Conservation (phyloP, 306 rosid species). For the Cucurbita argyrosperma region DNA sequence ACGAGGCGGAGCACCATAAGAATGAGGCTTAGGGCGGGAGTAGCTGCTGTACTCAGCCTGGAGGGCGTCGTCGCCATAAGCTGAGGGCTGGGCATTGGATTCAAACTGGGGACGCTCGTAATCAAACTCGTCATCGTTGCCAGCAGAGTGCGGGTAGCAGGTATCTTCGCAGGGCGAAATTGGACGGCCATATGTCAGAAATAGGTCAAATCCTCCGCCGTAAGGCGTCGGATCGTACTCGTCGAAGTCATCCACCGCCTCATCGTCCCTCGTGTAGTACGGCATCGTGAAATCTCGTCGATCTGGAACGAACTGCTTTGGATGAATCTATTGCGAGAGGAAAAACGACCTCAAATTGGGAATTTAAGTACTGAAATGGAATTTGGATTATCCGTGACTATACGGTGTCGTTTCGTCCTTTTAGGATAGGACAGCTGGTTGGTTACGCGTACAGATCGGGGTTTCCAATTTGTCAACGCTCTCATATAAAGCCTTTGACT, state of each 20-base stretch:
- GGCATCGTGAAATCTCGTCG: constrained; percentile 15
- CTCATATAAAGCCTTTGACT: too few relatives aligned
- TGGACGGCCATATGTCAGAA: constrained; percentile 31
- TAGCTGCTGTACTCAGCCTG: constrained; percentile 62
- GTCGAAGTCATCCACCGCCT: constrained; percentile 23
- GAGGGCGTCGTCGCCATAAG: constrained; percentile 54
- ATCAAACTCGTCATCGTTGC: constrained; percentile 31
- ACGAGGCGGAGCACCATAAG: background rate
- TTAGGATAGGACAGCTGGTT: background rate
- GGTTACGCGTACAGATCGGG: background rate
- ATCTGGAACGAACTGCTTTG: background rate
- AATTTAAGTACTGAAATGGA: background rate
- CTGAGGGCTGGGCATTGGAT: constrained; percentile 44
- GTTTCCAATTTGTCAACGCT: background rate
- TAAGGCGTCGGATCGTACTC: constrained; percentile 40
- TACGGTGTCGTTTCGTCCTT: background rate
- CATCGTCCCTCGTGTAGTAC: constrained; percentile 21
- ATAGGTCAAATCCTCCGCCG: constrained; percentile 28
- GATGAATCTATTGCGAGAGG: background rate
- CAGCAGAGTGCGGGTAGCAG: constrained; percentile 33
- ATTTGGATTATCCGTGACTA: background rate
- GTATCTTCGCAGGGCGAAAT: constrained; percentile 30
- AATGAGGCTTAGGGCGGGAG: constrained; percentile 34
- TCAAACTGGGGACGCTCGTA: constrained; percentile 65
- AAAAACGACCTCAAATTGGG: background rate